Percentiles rank a stretch among this genome's conserved stretches.
phyloP scores from a whole-genome alignment of 768 basidiomycete genomes.

The Phylloporus sp. region DNA sequence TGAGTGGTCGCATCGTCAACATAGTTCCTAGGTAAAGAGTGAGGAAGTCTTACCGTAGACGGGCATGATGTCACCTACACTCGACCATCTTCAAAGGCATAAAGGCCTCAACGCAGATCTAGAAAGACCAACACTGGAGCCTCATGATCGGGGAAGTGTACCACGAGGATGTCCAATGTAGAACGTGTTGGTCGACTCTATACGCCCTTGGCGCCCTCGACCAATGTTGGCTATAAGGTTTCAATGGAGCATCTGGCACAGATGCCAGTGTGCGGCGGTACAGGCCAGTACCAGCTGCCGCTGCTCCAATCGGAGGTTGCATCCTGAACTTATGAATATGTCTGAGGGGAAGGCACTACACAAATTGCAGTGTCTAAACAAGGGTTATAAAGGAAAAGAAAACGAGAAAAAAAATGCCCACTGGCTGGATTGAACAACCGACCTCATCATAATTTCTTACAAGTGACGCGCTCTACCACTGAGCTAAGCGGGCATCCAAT shows the following conservation, averaged over 20 bases:
- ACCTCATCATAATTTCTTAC: slow-evolving; percentile 39
- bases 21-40: slow-evolving; percentile 27
- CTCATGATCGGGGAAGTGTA: slow-evolving; percentile 19
- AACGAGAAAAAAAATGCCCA: slow-evolving; percentile 27
- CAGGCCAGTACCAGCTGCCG: too few species aligned
- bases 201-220: slow-evolving; percentile 9
- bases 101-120: background rate
- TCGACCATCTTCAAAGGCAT: slow-evolving; percentile 12
- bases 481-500: slow-evolving; percentile 37
- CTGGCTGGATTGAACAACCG: slow-evolving; percentile 45
- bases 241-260: too few species aligned
- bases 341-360: background rate
- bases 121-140: background rate
- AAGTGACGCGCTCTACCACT: slow-evolving; percentile 46
- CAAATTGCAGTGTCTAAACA: too few species aligned
- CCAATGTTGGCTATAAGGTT: slow-evolving; percentile 13
- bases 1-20: slow-evolving; percentile 28
- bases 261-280: too few species aligned
- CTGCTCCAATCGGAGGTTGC: too few species aligned
- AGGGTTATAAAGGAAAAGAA: too few species aligned
- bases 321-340: background rate
- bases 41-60: background rate
- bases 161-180: background rate
- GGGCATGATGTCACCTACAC: slow-evolving; percentile 26
- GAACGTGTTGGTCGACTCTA: background rate